Conservation (phyloP, 2,329 filamentous ascomycete genomes). For the Talaromyces verruculosus region DNA sequence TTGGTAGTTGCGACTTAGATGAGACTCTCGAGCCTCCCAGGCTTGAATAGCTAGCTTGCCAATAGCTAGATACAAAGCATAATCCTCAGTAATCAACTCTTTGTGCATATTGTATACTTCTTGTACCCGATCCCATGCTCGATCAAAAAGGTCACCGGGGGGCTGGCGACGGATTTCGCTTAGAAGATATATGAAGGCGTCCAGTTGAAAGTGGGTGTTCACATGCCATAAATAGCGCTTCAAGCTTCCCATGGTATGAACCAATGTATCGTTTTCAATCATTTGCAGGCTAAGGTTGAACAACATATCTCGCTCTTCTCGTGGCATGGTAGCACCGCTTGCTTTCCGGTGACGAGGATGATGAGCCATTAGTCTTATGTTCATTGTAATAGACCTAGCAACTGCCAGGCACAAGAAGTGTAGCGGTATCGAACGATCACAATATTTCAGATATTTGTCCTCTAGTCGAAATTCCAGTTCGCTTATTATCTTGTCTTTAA, state of each 20-base stretch:
- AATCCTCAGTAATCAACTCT: not conserved
- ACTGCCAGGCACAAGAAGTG: not conserved
- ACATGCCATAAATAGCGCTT: not conserved
- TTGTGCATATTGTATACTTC: not conserved
- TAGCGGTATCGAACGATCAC: not conserved
- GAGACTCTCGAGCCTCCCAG: conserved; percentile 7
- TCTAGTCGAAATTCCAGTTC: not conserved
- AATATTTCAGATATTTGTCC: not conserved
- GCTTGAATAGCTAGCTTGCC: conserved; percentile 8
- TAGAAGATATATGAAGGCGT: not conserved
- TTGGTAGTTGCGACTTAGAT: not conserved
- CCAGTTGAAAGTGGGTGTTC: not conserved
- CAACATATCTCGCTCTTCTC: not conserved
- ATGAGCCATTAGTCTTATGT: not conserved
- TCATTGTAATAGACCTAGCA: not conserved
- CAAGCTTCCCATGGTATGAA: not conserved
- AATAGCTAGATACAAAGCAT: conserved; percentile 8
- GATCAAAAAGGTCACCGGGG: not conserved
- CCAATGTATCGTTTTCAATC: not conserved
- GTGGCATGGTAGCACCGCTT: not conserved
- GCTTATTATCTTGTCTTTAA: not conserved
- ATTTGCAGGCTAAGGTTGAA: not conserved
- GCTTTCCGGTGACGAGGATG: not conserved
- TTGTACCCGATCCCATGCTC: not conserved
- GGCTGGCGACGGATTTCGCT: not conserved